phyloP scores from a whole-genome alignment of 805 yeast species.

The Zygosaccharomyces bailii region DNA sequence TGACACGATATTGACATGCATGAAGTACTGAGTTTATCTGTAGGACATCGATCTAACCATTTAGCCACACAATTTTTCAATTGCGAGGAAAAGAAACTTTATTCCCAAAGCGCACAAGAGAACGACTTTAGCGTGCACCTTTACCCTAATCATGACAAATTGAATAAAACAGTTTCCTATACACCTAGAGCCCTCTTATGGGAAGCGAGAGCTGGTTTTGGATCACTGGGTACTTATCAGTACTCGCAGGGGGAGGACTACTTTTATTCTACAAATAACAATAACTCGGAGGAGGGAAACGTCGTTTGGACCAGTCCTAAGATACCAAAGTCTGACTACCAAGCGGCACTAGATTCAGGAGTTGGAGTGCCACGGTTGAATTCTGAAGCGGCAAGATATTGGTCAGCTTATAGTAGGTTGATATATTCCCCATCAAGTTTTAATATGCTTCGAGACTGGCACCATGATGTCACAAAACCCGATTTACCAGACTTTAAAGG shows the following conservation, averaged over 20 bases:
- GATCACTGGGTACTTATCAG: constrained; percentile 57
- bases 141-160: constrained; percentile 38
- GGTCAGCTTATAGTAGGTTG: constrained; percentile 78
- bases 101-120: constrained; percentile 26
- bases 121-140: constrained; percentile 48
- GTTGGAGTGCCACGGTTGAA: constrained; percentile 36
- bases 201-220: constrained; percentile 77
- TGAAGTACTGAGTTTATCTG: constrained; percentile 69
- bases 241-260: constrained; percentile 37
- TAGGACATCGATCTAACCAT: constrained; percentile 73
- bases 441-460: constrained; percentile 57
- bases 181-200: constrained; percentile 81
- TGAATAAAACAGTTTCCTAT: constrained; percentile 52
- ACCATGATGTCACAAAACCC: constrained; percentile 34
- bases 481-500: constrained; percentile 31
- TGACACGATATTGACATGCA: constrained; percentile 46
- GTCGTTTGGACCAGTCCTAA: constrained; percentile 36
- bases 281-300: constrained; percentile 10
- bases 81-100: constrained; percentile 67
- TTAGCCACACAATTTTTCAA: constrained; percentile 79
- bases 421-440: constrained; percentile 61
- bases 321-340: constrained; percentile 56
- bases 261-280: constrained; percentile 20
- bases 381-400: constrained; percentile 48
- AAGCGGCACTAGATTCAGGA: constrained; percentile 55